Evolutionary conservation across 352 stramenopile species (phyloP).

Genomic region (Globisporangium apiculatum): DNA sequence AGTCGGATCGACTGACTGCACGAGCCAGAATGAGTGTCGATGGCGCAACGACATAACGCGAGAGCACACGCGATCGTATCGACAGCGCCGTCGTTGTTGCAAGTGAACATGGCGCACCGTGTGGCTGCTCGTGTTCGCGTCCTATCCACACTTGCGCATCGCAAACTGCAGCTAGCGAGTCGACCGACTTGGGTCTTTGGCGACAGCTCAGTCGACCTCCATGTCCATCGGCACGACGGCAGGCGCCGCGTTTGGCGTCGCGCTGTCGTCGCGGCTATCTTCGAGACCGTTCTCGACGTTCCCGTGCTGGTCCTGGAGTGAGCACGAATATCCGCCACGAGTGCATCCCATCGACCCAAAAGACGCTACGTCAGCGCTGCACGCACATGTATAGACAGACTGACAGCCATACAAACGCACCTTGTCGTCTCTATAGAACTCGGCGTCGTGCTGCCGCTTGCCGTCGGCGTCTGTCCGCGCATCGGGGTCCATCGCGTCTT

Average conservation of each 20-base stretch:
- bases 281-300: constrained; percentile 31
- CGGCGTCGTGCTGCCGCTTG: constrained; percentile 67
- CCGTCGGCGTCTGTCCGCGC: constrained; percentile 62
- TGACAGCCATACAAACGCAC: constrained; percentile 11
- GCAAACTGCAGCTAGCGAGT: no score
- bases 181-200: no score
- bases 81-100: no score
- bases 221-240: constrained; percentile 79
- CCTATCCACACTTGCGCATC: no score
- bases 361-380: not conserved
- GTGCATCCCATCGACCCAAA: not conserved
- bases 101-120: not conserved
- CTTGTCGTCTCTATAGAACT: constrained; percentile 82
- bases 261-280: constrained; percentile 19
- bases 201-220: constrained; percentile 47
- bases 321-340: not conserved
- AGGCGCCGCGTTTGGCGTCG: constrained; percentile 33
- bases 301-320: constrained; percentile 40
- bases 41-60: no score
- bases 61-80: no score
- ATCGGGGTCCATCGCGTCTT: constrained; percentile 64
- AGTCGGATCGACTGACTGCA: no score
- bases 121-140: no score
- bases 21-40: no score
- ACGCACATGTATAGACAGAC: not conserved